Base-by-base conservation (phyloP, 139 green algal genomes). In the Micractinium sp. region DNA sequence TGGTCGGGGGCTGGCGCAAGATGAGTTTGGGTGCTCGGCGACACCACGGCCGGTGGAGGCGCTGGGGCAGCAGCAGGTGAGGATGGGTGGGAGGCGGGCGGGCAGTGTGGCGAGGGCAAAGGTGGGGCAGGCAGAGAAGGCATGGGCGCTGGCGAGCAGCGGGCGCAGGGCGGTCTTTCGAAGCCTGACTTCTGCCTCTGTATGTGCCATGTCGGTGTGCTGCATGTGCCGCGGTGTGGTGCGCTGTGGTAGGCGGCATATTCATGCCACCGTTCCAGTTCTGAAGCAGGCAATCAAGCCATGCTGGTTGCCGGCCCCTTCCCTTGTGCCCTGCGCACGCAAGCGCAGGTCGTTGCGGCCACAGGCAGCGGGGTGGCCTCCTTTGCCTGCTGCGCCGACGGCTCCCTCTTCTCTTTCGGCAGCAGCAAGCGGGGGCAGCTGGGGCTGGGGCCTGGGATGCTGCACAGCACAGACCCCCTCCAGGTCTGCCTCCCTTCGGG, bases 341-440 rank as follows among this genome's bases (percentile, higher is more conserved):
- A 16, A 23, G 0, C n/a, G 31, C 86, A 91, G 85, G 60, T 93
- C 0, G 76, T 69, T 7, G 56, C 73, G 1, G 88, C 84, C 39
- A 86, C 90, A 38, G 91, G 83, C 35, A 93, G 90, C 25, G 91
- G 90, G 29, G 90, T 94, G 15, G 80, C 67, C 78, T 92, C 84
- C 71, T 87, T 92, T 53, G 94, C 91, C 23, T 61, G 95, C 0
- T 56, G 77, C 7, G 47, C 33, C 9, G 25, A 90, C 36, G 94
- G 94, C 47, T 33, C 27, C 14, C 83, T 96, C 23, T 93, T 85
- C 35, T 88, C 87, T 18, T 95, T 90, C 79, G 94, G 94, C 47
- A 88, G 38, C 53, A 89, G 83, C 74, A 92, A 87, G 69, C 82
- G 88, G 0, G 94, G 94, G 31, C 93, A 95, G 82, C 89, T 96